These are phyloP conservation scores for Hypoxylon sp. DNA, from an alignment of 2,329 filamentous ascomycete species.

Conservation along the genomic window DNA sequence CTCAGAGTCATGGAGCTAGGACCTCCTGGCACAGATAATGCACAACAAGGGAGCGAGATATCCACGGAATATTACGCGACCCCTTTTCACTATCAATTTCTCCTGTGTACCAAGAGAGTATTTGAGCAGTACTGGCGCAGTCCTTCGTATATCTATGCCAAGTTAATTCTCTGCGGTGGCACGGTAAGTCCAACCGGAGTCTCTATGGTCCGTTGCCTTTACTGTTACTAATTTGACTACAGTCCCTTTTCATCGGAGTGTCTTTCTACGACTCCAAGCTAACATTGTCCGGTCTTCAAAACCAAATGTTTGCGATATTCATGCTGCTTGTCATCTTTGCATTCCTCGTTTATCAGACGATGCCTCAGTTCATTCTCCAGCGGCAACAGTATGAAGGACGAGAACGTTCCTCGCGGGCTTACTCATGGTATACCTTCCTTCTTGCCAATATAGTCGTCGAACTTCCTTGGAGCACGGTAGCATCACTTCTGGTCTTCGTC, in stretches of 20 bases:
- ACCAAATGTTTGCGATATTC: constrained; percentile 81
- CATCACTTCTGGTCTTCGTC: constrained; percentile 65
- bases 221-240: constrained; percentile 45
- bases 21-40: constrained; percentile 8
- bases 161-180: constrained; percentile 68
- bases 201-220: constrained; percentile 53
- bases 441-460: constrained; percentile 80
- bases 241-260: constrained; percentile 79
- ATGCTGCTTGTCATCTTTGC: constrained; percentile 83
- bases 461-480: constrained; percentile 77
- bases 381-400: constrained; percentile 83
- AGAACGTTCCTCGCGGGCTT: constrained; percentile 80
- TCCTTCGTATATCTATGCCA: constrained; percentile 83
- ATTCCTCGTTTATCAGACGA: constrained; percentile 78
- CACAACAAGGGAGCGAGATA: constrained; percentile 65
- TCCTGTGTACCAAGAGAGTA: constrained; percentile 75
- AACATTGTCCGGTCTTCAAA: constrained; percentile 77
- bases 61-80: constrained; percentile 73
- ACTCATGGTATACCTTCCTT: constrained; percentile 83
- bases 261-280: constrained; percentile 71
- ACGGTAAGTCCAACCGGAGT: constrained; percentile 18
- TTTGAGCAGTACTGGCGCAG: constrained; percentile 90
- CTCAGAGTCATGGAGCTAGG: constrained; percentile 33
- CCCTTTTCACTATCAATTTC: constrained; percentile 76
- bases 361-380: constrained; percentile 83